phyloP scores from a whole-genome alignment of 345 rosid species.

The Murraya paniculata region DNA sequence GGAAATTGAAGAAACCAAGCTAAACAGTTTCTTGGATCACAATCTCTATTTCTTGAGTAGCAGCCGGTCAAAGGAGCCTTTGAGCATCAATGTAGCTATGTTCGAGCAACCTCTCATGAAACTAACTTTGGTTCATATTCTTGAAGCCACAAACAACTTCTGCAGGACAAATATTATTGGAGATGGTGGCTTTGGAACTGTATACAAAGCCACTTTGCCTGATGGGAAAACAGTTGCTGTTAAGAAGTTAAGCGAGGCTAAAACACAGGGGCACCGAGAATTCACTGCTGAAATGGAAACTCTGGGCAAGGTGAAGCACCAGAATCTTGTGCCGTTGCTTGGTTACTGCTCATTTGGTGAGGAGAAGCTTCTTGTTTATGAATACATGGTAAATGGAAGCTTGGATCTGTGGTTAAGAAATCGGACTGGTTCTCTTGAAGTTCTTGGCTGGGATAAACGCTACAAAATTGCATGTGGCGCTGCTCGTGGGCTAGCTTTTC shows the following conservation, averaged over 20 bases:
- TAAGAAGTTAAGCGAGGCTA: slow-evolving; percentile 84
- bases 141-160: slow-evolving; percentile 78
- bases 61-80: slow-evolving; percentile 82
- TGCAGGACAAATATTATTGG: slow-evolving; percentile 87
- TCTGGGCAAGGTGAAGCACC: slow-evolving; percentile 93
- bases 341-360: slow-evolving; percentile 81
- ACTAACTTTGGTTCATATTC: slow-evolving; percentile 64
- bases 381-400: slow-evolving; percentile 93
- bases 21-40: slow-evolving; percentile 43
- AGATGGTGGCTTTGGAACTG: slow-evolving; percentile 94
- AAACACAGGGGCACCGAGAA: slow-evolving; percentile 88
- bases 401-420: slow-evolving; percentile 82
- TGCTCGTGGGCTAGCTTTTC: slow-evolving; percentile 81
- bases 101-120: slow-evolving; percentile 86
- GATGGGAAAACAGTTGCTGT: slow-evolving; percentile 76
- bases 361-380: slow-evolving; percentile 94
- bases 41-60: slow-evolving; percentile 58
- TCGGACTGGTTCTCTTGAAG: slow-evolving; percentile 56
- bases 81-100: slow-evolving; percentile 86
- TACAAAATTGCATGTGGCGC: slow-evolving; percentile 74
- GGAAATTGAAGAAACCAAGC: slow-evolving; percentile 42
- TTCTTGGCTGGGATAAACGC: slow-evolving; percentile 82
- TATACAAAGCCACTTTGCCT: slow-evolving; percentile 68
- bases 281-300: slow-evolving; percentile 42
- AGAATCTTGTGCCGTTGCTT: slow-evolving; percentile 76